Evolutionary conservation across 2,329 filamentous ascomycete species (phyloP).

Genomic region (Atkinsonella hypoxylon): DNA sequence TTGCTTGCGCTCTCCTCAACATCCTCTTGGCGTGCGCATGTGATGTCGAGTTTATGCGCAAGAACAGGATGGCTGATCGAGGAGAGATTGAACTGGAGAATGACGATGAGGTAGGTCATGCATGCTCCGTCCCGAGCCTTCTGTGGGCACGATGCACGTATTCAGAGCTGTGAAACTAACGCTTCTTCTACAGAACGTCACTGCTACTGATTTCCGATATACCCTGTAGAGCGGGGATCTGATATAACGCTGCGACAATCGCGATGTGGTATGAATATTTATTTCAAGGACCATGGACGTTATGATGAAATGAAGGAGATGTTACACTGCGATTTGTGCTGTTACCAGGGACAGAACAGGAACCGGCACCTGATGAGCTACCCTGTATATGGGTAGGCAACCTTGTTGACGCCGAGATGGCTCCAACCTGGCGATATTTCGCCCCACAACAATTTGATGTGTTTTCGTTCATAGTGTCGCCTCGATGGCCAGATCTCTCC

Average conservation of each 20-base stretch:
- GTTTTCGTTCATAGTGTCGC: too few relatives aligned
- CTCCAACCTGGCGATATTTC: too few relatives aligned
- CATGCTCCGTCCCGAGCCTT: background rate
- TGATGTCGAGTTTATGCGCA: conserved; percentile 27
- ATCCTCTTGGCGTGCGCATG: conserved; percentile 31
- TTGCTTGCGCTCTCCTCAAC: conserved; percentile 35
- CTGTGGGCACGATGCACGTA: too few relatives aligned
- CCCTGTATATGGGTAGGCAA: too few relatives aligned
- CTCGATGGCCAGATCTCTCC: too few relatives aligned
- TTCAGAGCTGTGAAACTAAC: background rate
- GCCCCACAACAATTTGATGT: too few relatives aligned
- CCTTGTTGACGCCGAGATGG: too few relatives aligned
- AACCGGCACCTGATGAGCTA: too few relatives aligned
- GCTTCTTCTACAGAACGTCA: background rate
- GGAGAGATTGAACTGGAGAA: conserved; percentile 39
- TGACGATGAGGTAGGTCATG: conserved; percentile 31
- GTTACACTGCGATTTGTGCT: too few relatives aligned
- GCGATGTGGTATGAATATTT: background rate
- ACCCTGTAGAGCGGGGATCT: background rate
- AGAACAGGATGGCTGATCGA: conserved; percentile 39
- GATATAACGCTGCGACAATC: background rate
- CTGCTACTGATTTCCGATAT: conserved; percentile 5
- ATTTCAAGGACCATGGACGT: too few relatives aligned
- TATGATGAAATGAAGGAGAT: too few relatives aligned
- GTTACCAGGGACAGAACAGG: too few relatives aligned